Base-by-base conservation (phyloP, 805 yeast species). In the Starmerella tilneyi region DNA sequence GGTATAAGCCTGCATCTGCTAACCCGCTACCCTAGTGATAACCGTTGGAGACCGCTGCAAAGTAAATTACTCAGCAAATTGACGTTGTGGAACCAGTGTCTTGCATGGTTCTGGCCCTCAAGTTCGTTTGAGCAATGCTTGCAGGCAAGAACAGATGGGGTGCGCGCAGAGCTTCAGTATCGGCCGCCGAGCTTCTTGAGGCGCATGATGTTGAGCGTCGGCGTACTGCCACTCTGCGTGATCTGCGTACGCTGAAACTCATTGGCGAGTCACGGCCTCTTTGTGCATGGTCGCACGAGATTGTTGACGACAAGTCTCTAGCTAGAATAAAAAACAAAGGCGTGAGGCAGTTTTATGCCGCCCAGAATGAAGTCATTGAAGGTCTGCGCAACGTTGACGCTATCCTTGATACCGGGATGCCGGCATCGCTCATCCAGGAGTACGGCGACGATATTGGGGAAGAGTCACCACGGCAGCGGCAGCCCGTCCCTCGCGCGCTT, bases 391-490 rank as follows among this genome's bases (percentile, higher is more conserved):
- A 74, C 47, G 75, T 82, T 21, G 94, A 82, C 58, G 65, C 67
- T 41, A 64, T 81, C 42, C 66, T 82, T 37, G 92, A 81, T 56
- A 74, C 84, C 4, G 86, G 86, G 1, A 70, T 82, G 46, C 82
- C 78, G 52, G 69, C 71, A 48, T 67, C 72, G 35, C 78, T 82
- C 78, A 68, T 83, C 42, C 67, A 73, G 37, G 76, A 73, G 41
- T 81, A 82, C 54, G 76, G 74, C 3, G 67, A 64, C 24, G 69
- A 66, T 40, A 51, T 55, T 24, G 56, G 57, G 16, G 53, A 50
- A 8, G 58, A 44, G 12, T 24, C 43, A 26, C 57, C 58, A 4
- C 44, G 51, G 12, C 53, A 48, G 42, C 51, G 56, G 3, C 54
- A 47, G 30, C 43, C 47, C 19, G 43, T 49, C 1, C 41, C 48